Conservation (phyloP, 352 stramenopile genomes). For the Phytophthora colocasiae region DNA sequence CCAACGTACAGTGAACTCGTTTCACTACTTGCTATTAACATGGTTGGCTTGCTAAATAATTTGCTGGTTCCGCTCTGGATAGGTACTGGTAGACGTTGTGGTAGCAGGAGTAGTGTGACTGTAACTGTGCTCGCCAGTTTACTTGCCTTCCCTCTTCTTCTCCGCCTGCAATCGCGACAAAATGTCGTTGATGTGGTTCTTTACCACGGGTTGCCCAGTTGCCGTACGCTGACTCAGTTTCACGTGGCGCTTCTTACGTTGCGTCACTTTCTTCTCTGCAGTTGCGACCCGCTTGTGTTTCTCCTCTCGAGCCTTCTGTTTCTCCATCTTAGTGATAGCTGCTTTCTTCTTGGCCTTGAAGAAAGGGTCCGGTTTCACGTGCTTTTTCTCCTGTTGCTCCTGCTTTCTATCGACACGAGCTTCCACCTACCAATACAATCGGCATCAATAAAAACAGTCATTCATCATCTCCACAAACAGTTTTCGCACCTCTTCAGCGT, state of each 20-base stretch:
- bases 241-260: conserved; percentile 89
- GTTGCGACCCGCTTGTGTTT: conserved; percentile 58
- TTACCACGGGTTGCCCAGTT: conserved; percentile 83
- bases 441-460: background rate
- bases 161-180: conserved; percentile 72
- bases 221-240: conserved; percentile 84
- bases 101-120: conserved; percentile 3
- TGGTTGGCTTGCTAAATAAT: conserved; percentile 38
- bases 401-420: conserved; percentile 26
- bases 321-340: conserved; percentile 57
- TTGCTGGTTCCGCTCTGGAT: conserved; percentile 15
- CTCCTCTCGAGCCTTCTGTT: conserved; percentile 47
- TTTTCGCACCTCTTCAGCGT: conserved; percentile 26
- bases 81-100: background rate
- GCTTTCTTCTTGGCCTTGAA: conserved; percentile 89
- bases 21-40: conserved; percentile 26
- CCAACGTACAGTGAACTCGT: conserved; percentile 12
- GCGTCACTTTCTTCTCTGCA: conserved; percentile 77
- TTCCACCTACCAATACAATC: conserved; percentile 27
- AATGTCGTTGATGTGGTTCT: conserved; percentile 89
- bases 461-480: too few relatives aligned
- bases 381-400: conserved; percentile 28
- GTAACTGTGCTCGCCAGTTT: conserved; percentile 3
- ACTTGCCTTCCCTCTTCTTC: conserved; percentile 46
- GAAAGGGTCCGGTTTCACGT: conserved; percentile 76